Evolutionary conservation across 2,329 filamentous ascomycete species (phyloP), one percentile per base, ranked within the genome.

Genomic region (Neofusicoccum kwambonambiense): DNA sequence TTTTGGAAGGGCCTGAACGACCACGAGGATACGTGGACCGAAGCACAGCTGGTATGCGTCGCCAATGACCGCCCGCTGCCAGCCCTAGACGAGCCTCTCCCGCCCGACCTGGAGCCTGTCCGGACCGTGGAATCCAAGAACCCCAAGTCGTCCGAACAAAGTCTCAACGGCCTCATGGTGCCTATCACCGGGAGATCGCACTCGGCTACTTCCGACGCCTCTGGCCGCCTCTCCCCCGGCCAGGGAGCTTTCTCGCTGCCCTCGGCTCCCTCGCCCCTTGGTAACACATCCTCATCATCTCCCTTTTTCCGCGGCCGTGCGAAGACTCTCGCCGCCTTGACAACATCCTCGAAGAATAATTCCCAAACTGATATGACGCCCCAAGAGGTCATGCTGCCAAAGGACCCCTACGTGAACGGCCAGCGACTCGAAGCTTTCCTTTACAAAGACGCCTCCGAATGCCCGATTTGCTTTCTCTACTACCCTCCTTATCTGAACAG

Each of bases 1-100:
- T 99, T 99, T 77, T 99, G 94, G 93, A 89, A 90, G 74, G 95
- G 95, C 4, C 82, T 99, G 3, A 90, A 97, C 68, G 93, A 98
- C 76, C 92, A 95, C 77, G 90, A 89, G 15, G 86, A 91, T 22
- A 90, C 87, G 61, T 99, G 95, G 95, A 90, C 92, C 12, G 95
- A 99, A 73, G 89, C 95, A 77, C 95, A 99, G 78, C 87, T 99
- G n/a, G 87, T 97, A 71, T 93, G 94, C 65, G 93, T 92, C 27
- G 95, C 90, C 57, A 88, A 92, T 72, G 93, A 92, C 19, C 84
- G 96, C 64, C 87, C 91, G 3, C 88, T 98, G 58, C 95, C 95
- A 12, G 86, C 91, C 7, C 87, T 94, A 52, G 93, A 97, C 76
- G 88, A 93, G 70, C 56, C 56, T 60, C 87, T 92, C 2, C 91